Conservation (phyloP, 2,329 filamentous ascomycete species). For the Cladosporium sp. region DNA sequence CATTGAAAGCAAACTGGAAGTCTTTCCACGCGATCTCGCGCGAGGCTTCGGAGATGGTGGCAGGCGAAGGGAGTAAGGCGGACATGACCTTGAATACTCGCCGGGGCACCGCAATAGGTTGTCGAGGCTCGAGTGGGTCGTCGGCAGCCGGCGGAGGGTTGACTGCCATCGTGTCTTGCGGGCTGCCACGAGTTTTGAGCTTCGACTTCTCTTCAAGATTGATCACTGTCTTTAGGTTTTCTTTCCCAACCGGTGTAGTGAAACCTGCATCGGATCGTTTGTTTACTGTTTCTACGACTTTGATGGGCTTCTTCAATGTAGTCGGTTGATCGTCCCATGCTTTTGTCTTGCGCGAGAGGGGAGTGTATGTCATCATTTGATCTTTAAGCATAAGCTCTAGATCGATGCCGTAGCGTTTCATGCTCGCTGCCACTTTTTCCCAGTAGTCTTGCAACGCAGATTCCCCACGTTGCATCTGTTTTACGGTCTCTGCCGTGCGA, state of each 20-base stretch:
- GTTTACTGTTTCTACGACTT: too few species aligned
- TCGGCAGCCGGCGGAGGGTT: neutral
- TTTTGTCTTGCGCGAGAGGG: neutral
- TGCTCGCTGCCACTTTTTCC: constrained; percentile 23
- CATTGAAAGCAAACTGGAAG: constrained; percentile 50
- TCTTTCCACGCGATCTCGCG: constrained; percentile 53
- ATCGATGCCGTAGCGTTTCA: neutral
- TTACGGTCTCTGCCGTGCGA: constrained; percentile 43
- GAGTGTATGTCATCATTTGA: neutral
- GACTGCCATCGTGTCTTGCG: neutral
- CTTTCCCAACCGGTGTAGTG: neutral
- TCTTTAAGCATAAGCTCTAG: neutral
- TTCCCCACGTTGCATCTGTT: constrained; percentile 46
- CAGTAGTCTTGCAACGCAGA: constrained; percentile 47
- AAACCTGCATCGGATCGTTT: too few species aligned
- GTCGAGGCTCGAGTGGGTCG: neutral
- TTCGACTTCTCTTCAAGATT: neutral
- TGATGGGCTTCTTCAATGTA: too few species aligned
- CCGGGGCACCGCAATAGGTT: constrained; percentile 15
- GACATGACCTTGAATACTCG: constrained; percentile 39
- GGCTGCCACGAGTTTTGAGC: neutral
- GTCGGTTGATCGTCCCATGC: neutral
- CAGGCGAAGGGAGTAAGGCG: constrained; percentile 38
- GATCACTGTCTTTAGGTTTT: neutral
- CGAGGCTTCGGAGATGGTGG: constrained; percentile 31